Base-by-base conservation (phyloP, 2,329 filamentous ascomycete genomes). In the Paecilomyces formosus region DNA sequence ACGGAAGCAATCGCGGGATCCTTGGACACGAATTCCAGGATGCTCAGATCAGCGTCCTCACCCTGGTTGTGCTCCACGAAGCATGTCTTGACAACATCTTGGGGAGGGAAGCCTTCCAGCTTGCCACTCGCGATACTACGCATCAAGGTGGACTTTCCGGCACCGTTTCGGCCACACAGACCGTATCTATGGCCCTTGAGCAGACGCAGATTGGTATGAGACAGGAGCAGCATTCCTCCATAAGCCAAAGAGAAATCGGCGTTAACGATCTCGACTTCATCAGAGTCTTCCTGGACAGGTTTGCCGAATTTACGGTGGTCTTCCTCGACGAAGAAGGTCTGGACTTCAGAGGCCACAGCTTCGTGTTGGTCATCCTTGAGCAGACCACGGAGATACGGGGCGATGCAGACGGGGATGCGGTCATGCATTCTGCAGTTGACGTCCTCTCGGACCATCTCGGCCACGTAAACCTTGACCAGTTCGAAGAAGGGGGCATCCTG, bases 1-100 rank as follows among this genome's bases (percentile, higher is more conserved):
- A 92, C 88, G 30, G 86, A 84, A 56, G 87, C 88, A 63, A 97
- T 90, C 60, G 89, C 87, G 2, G 92, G 91, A 69, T 97, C 93
- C 76, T 95, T 95, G 63, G 86, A 81, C 64, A 96, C 89, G 72
- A 95, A 99, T 59, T 97, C 89, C 18, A 97, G 82, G 69, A 99
- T 97, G 77, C 87, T 97, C 61, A 97, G 88, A 63, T 97, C 92
- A 35, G 94, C 93, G 76, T 97, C 93, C 75, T 97, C 94, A 58
- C 94, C 94, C 78, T 99, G 93, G 79, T 97, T 97, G 81, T 99
- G 94, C 80, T 99, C 94, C 51, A 99, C 94, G 71, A 97, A 99
- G 78, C 93, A 97, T 11, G 93, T 97, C 68, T 90, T 89, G 68
- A 99, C 86, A 60, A 92, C 88, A 64, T 97, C 92, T 72, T 94